A percentile compares a stretch with the other conserved stretches of the same genome.
phyloP scores from a whole-genome alignment of 441 rosid genomes.

The Populus hybrid region DNA sequence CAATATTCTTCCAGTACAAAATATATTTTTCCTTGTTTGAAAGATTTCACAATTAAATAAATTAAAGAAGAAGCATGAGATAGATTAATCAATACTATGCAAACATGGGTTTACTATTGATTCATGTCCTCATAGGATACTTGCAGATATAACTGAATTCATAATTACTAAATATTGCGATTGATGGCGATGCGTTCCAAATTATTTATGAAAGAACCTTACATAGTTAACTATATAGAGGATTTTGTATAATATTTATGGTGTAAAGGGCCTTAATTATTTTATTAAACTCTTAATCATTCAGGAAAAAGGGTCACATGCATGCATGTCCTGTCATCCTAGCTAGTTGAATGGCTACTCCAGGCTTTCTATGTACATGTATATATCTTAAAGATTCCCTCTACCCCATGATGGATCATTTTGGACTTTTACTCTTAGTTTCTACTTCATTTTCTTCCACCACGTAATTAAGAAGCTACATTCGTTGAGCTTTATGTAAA shows the following conservation, averaged over 20 bases:
- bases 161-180: not conserved
- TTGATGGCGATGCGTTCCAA: constrained; percentile 27
- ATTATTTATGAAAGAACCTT: constrained; percentile 9
- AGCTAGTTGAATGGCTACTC: constrained; percentile 11
- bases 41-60: constrained; percentile 4
- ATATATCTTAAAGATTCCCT: constrained; percentile 6
- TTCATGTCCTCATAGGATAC: not conserved
- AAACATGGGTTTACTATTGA: constrained; percentile 4
- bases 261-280: constrained; percentile 7
- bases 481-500: not conserved
- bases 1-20: not conserved
- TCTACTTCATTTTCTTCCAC: not conserved
- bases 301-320: constrained; percentile 9
- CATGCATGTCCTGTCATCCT: constrained; percentile 13
- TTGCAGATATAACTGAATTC: not conserved
- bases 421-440: not conserved
- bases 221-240: constrained; percentile 2
- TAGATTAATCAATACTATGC: not conserved
- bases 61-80: constrained; percentile 1
- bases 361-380: not conserved
- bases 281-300: not conserved
- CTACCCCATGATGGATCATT: not conserved
- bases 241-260: constrained; percentile 14
- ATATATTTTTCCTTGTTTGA: constrained; percentile 3
- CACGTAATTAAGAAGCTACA: not conserved